Evolutionary conservation across 768 basidiomycete genomes (phyloP), one percentile per base, ranked within the genome.

Genomic region (Phlebiopsis flavidoalba): DNA sequence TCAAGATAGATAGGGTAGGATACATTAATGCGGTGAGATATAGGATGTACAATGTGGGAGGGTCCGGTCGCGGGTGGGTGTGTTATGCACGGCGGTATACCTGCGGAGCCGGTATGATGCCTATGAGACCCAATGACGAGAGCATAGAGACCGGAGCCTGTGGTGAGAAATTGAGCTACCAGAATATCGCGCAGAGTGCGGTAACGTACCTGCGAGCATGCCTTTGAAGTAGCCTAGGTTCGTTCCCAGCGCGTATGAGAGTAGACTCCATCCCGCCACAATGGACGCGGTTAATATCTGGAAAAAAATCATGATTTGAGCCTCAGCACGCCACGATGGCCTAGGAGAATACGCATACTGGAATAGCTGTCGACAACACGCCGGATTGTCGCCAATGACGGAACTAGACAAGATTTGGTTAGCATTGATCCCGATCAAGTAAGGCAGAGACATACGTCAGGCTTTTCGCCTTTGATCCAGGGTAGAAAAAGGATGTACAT

Each of bases 331-430:
- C 26, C 26, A 31, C 26, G 26, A 31, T 31, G n/a, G 24, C 3
- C 19, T 1, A 24, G 17, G 46, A 22, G 3, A 19, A 52, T 35
- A 15, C 15, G 64, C 72, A 21, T 49, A 76, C 81, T 33, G 88
- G 89, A 64, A 91, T 88, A 8, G 88, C 81, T 2, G 77, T 80
- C 0, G 88, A 88, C 33, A 92, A 72, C 21, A 84, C 74, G 21
- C 85, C 84, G 5, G 89, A 90, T 65, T 88, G 76, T 65, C 86
- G 78, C 90, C 90, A 92, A 15, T 82, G 81, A 51, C 79, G 84
- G 67, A 89, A 91, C 90, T 92, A 68, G 35, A 53, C 40, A 51
- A 14, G 49, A 53, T 8, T 33, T 14, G 43, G 14, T 49, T 15
- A 53, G 52, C 33, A 36, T 36, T 24, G 45, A 17, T 43, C 17